Evolutionary conservation across 106 monocot genomes (phyloP).

Genomic region (Alisma plantagoaquatica): DNA sequence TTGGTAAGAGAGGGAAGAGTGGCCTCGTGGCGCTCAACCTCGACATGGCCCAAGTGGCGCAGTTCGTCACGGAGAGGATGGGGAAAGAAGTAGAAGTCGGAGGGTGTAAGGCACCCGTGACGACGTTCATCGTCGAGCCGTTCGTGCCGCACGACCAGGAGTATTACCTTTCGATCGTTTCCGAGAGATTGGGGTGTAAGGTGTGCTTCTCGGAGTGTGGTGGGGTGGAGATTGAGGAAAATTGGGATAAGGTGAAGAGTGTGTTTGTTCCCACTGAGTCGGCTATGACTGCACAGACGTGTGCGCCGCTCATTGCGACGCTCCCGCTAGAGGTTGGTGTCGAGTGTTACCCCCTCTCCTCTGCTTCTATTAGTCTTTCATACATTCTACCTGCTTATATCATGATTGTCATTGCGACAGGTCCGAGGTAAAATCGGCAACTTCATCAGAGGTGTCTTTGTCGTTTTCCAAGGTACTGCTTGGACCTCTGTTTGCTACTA

Average conservation of each 20-base stretch:
- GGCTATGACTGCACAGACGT: constrained; percentile 51
- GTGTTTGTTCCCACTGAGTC: constrained; percentile 83
- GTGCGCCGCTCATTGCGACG: constrained; percentile 89
- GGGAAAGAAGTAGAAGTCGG: constrained; percentile 99
- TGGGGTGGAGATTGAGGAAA: constrained; percentile 97
- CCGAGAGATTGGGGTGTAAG: constrained; percentile 86
- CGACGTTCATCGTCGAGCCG: constrained; percentile 94
- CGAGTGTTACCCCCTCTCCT: too few relatives aligned
- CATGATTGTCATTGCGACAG: too few relatives aligned
- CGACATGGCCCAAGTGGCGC: constrained; percentile 65
- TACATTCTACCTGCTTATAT: too few relatives aligned
- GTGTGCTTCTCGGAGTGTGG: constrained; percentile 95
- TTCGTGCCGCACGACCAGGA: constrained; percentile 88
- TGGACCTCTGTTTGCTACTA: too few relatives aligned
- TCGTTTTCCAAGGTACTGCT: constrained; percentile 99
- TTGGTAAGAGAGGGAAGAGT: constrained; percentile 98
- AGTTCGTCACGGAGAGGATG: constrained; percentile 76
- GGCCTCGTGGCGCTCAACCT: constrained; percentile 84
- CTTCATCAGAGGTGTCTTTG: constrained; percentile 81
- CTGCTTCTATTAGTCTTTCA: too few relatives aligned
- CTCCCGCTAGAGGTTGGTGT: constrained; percentile 94
- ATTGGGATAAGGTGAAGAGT: constrained; percentile 96
- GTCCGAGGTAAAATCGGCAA: constrained; percentile 77
- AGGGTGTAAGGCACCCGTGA: constrained; percentile 98
- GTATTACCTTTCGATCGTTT: constrained; percentile 79